Conservation (phyloP, 2,329 filamentous ascomycete species). For the Ilyonectria sp. region DNA sequence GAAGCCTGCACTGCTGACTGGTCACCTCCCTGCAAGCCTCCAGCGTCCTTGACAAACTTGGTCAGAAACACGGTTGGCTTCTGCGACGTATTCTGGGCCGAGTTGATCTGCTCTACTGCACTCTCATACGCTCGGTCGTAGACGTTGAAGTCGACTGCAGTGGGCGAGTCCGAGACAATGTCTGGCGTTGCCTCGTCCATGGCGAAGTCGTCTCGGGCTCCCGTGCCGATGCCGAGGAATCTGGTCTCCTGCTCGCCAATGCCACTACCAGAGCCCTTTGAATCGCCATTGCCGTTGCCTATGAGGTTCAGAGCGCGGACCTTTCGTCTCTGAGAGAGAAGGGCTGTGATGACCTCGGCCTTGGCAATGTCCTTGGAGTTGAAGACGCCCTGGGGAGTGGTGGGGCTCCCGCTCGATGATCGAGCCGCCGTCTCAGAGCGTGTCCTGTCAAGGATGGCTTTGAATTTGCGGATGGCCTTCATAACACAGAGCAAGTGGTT, state of each 20-base stretch:
- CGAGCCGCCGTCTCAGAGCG: slow-evolving; percentile 23
- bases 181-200: slow-evolving; percentile 57
- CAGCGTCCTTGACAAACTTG: slow-evolving; percentile 62
- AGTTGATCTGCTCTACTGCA: slow-evolving; percentile 81
- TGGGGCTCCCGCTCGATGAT: slow-evolving; percentile 31
- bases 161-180: slow-evolving; percentile 86
- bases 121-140: slow-evolving; percentile 88
- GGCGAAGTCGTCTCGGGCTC: slow-evolving; percentile 65
- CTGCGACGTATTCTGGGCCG: slow-evolving; percentile 54
- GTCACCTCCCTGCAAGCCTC: slow-evolving; percentile 55
- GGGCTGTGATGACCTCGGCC: slow-evolving; percentile 64
- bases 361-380: slow-evolving; percentile 55
- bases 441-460: slow-evolving; percentile 71
- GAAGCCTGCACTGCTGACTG: slow-evolving; percentile 48
- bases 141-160: slow-evolving; percentile 86
- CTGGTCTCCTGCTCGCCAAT: slow-evolving; percentile 73
- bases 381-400: slow-evolving; percentile 29
- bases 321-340: slow-evolving; percentile 63
- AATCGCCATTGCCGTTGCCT: slow-evolving; percentile 62
- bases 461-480: slow-evolving; percentile 93
- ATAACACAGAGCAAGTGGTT: slow-evolving; percentile 89
- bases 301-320: slow-evolving; percentile 52
- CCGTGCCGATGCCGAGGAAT: slow-evolving; percentile 84
- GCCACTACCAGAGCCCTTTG: slow-evolving; percentile 66
- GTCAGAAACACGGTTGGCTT: slow-evolving; percentile 65